Base-by-base conservation (phyloP, 345 rosid genomes). In the Eucalyptus grandis region DNA sequence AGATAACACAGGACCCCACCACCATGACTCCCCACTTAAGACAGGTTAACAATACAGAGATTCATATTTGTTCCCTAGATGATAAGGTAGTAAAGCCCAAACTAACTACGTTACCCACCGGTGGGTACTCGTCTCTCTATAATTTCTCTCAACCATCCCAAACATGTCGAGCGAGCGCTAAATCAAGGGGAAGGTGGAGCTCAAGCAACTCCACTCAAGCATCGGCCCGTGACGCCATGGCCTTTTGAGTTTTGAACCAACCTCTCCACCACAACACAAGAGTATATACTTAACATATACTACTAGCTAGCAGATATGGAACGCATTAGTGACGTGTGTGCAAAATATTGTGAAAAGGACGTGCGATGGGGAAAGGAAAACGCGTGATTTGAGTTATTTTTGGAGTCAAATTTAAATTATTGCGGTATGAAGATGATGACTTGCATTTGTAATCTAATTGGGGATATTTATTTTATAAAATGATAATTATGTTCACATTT, bases 21-120 rank as follows among this genome's bases (percentile, higher is more conserved):
- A 50, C 1, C 7, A 6, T 50, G 19, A 0, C 7, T 50, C 7
- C 0, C 7, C 0, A 7, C 0, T 50, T 0, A 50, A 50, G 0
- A 15, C 0, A 7, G 15, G 19, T 50, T 15, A 3, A 50, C 3
- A 50, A 50, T 0, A 1, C 1, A 50, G 3, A 50, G 19, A 50
- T 50, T 50, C 17, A 0, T 14, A 50, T 0, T 50, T 1, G 0
- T 15, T 50, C 19, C 0, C 53, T 50, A 3, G 53, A 0, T 0
- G 7, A 50, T 15, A 0, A 50, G 53, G 7, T 15, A 50, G 7
- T 50, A 15, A 50, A 50, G 19, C 53, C 53, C 53, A 50, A 50
- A 50, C 53, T 3, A 50, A 50, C 3, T 2, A 7, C 1, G 1
- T 0, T 50, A 0, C 7, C 19, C 53, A 14, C 0, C 0, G 3